Base-by-base conservation (phyloP, 352 stramenopile species). In the Globisporangium emineosum region DNA sequence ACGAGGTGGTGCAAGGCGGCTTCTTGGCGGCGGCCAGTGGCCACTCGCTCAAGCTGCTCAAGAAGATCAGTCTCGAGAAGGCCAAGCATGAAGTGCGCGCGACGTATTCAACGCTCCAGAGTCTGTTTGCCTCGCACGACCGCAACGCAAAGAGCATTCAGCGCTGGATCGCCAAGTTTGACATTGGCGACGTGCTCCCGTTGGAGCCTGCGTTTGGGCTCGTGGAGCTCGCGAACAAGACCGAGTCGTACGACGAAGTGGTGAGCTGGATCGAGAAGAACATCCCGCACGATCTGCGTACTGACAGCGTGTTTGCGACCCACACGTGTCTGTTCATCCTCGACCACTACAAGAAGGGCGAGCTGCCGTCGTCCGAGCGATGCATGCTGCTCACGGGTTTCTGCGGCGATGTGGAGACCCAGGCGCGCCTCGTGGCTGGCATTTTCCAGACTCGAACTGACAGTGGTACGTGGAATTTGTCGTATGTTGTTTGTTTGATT, bases 301-400 rank as follows among this genome's bases (percentile, higher is more conserved):
- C 76, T 47, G 79, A 92, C 60, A 72, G 66, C 0, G 51, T 93
- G 21, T 92, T 94, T 40, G 74, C 72, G 19, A 78, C 78, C 40
- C 78, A 93, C 62, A 69, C 75, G 49, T 90, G 79, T 37, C 60
- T 93, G 49, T 86, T 94, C 25, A 79, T 94, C 45, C 64, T 93
- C 35, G 76, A 70, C 29, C 58, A 74, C 33, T 47, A 47, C 30
- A 79, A 87, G 60, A 68, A 81, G 40, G 79, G 65, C n/a, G 71
- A 82, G 47, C 35, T 87, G 54, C 83, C 83, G 6, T 91, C 81
- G 57, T 56, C 64, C 29, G 80, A 89, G 53, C 75, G 77, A 12
- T 80, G 75, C 67, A 86, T 90, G 72, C 79, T 94, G 49, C 60
- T 94, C 8, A 89, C 72, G 21, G 86, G 86, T 25, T 83, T 94